Percentiles rank a stretch among this genome's conserved stretches.
Conservation (phyloP, 805 yeast genomes). For the Tetrapisispora pingtungensis region DNA sequence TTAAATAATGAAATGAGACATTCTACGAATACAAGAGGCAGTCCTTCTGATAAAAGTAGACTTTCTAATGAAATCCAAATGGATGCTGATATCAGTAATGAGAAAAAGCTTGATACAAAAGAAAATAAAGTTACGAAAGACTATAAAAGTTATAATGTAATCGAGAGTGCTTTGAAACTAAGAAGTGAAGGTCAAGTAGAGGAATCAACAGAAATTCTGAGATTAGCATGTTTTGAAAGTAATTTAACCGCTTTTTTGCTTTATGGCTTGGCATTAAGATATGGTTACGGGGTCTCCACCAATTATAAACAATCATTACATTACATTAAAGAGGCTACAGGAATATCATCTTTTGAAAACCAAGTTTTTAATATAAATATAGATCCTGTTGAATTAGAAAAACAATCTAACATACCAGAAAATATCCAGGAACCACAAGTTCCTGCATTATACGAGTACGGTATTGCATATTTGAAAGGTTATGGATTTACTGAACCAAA, state of each 20-base stretch:
- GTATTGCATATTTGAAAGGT: slow-evolving; percentile 45
- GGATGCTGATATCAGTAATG: too few species aligned
- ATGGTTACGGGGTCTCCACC: slow-evolving; percentile 58
- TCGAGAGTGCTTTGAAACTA: slow-evolving; percentile 34
- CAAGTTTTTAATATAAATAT: slow-evolving; percentile 17
- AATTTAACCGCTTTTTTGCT: slow-evolving; percentile 56
- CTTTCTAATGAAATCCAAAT: background rate
- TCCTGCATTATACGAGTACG: slow-evolving; percentile 51
- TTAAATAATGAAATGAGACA: background rate
- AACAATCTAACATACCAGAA: slow-evolving; percentile 25
- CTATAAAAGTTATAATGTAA: background rate
- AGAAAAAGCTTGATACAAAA: too few species aligned
- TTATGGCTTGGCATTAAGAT: slow-evolving; percentile 55
- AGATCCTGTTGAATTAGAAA: slow-evolving; percentile 30
- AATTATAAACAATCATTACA: slow-evolving; percentile 44
- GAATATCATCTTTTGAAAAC: slow-evolving; percentile 22
- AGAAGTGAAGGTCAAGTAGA: slow-evolving; percentile 50
- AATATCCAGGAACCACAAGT: slow-evolving; percentile 36
- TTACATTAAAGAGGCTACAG: slow-evolving; percentile 51
- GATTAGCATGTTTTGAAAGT: slow-evolving; percentile 53
- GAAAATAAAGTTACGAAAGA: background rate
- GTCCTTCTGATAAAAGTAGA: background rate
- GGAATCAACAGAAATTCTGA: slow-evolving; percentile 61
- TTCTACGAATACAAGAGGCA: background rate
- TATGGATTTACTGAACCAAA: slow-evolving; percentile 40